These are phyloP conservation scores for Trametes hirsuta DNA, from an alignment of 1,284 basidiomycete species.

Conservation along the genomic window DNA sequence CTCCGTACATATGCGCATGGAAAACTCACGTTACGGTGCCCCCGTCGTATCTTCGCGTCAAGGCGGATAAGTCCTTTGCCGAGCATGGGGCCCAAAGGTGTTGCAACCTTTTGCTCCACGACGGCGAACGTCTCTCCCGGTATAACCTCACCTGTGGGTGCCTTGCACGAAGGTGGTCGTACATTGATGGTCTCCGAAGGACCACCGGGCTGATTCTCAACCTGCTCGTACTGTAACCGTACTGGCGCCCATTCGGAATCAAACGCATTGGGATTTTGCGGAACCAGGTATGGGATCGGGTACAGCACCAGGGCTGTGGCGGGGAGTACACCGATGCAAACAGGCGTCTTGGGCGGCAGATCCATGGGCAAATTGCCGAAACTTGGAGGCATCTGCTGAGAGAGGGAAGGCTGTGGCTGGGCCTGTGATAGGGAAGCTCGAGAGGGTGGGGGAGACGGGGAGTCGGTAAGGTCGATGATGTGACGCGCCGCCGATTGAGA, in stretches of 20 bases:
- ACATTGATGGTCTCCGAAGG: conserved; percentile 80
- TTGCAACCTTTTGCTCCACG: conserved; percentile 82
- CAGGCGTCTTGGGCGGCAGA: conserved; percentile 72
- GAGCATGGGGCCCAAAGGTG: conserved; percentile 78
- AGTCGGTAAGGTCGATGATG: conserved; percentile 77
- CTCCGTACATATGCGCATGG: not conserved
- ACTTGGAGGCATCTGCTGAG: conserved; percentile 22
- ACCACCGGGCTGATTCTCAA: conserved; percentile 54
- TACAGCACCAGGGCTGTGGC: conserved; percentile 87
- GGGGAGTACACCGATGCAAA: conserved; percentile 87
- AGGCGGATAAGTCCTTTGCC: conserved; percentile 82
- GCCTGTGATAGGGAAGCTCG: conserved; percentile 17
- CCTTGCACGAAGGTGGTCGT: conserved; percentile 60
- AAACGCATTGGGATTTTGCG: conserved; percentile 44
- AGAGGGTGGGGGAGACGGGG: conserved; percentile 69
- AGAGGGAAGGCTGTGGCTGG: conserved; percentile 20
- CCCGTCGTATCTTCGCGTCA: conserved; percentile 78
- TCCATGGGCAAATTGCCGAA: conserved; percentile 40
- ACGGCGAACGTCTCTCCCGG: conserved; percentile 79
- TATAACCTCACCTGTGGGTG: conserved; percentile 52
- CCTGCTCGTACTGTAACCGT: conserved; percentile 73
- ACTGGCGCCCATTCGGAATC: conserved; percentile 78
- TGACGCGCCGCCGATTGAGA: conserved; percentile 38
- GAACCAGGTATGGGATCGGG: conserved; percentile 73
- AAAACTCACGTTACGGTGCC: conserved; percentile 58